phyloP scores from a whole-genome alignment of 1,284 basidiomycete species.

The Schizophyllum amplum region DNA sequence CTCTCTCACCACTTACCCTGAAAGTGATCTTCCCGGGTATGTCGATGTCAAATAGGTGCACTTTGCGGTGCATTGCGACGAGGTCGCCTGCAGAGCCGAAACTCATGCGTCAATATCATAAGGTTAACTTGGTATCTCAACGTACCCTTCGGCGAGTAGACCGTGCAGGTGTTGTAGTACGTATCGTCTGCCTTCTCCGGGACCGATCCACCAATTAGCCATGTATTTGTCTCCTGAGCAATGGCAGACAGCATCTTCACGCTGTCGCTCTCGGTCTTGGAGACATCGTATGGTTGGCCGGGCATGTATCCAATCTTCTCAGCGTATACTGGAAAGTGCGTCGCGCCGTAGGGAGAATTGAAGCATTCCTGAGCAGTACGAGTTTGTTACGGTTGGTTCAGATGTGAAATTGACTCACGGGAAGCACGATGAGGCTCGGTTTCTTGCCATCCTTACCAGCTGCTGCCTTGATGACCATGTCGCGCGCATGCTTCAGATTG shows the following conservation, averaged over 20 bases:
- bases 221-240: constrained; percentile 77
- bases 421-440: constrained; percentile 83
- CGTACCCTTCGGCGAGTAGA: constrained; percentile 80
- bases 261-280: constrained; percentile 63
- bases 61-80: constrained; percentile 86
- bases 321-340: constrained; percentile 78
- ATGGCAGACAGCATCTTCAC: constrained; percentile 76
- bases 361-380: constrained; percentile 76
- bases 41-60: constrained; percentile 98
- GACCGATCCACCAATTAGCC: constrained; percentile 93
- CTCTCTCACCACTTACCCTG: constrained; percentile 53
- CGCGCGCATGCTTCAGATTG: constrained; percentile 74
- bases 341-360: constrained; percentile 93
- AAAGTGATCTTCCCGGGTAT: constrained; percentile 96
- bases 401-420: constrained; percentile 43
- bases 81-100: constrained; percentile 57
- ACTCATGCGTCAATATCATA: background rate
- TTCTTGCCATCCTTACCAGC: constrained; percentile 34
- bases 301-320: constrained; percentile 66
- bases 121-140: background rate
- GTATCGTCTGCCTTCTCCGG: constrained; percentile 77
- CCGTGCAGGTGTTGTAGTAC: constrained; percentile 90
- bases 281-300: constrained; percentile 49
- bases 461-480: constrained; percentile 72
- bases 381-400: background rate